phyloP scores from a whole-genome alignment of 768 basidiomycete genomes.

The Termitomyces sp. region DNA sequence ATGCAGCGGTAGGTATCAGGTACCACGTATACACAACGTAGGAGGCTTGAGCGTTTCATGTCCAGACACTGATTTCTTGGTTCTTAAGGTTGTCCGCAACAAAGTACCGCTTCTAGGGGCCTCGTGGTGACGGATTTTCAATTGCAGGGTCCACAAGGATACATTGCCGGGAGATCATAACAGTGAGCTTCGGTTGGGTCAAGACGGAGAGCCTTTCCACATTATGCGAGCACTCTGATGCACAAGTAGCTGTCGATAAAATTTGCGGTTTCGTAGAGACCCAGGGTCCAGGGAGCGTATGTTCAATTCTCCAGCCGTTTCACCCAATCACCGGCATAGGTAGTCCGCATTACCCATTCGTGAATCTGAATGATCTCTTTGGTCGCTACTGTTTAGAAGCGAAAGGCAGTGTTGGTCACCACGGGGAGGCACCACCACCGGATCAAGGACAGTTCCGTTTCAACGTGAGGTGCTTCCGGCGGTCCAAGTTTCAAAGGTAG shows the following conservation, averaged over 20 bases:
- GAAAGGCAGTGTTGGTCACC: neutral
- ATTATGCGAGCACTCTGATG: neutral
- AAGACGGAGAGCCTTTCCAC: neutral
- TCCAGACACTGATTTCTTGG: neutral
- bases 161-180: neutral
- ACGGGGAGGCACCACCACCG: neutral
- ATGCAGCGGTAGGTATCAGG: neutral
- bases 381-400: neutral
- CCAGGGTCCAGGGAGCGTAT: neutral
- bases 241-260: neutral
- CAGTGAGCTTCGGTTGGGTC: neutral
- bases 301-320: neutral
- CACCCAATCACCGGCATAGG: neutral
- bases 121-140: neutral
- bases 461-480: neutral
- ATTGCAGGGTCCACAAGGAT: neutral
- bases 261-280: neutral
- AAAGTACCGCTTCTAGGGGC: neutral
- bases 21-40: neutral
- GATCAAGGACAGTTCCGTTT: neutral
- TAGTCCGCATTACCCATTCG: neutral
- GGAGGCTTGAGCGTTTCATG: constrained; percentile 1
- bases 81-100: neutral
- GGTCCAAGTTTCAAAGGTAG: neutral
- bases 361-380: neutral